Evolutionary conservation across 2,329 filamentous ascomycete genomes (phyloP).

Genomic region (Pseudocercospora vitis): DNA sequence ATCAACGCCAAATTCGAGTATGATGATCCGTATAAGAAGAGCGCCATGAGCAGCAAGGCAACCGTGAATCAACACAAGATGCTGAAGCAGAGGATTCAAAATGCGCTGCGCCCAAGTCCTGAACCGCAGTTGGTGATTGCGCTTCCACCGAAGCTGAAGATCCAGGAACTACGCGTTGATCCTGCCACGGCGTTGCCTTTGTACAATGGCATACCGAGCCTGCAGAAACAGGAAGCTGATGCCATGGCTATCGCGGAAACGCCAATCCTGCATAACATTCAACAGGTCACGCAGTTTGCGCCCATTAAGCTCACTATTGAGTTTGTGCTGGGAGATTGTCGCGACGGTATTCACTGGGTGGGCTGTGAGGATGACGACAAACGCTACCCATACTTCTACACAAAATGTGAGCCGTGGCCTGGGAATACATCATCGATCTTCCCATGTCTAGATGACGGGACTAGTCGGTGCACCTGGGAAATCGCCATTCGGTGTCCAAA

Average conservation of each 20-base stretch:
- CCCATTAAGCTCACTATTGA: conserved; percentile 69
- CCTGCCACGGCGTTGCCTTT: conserved; percentile 27
- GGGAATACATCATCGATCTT: conserved; percentile 85
- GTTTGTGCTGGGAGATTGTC: conserved; percentile 71
- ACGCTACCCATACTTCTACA: conserved; percentile 89
- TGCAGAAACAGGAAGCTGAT: conserved; percentile 37
- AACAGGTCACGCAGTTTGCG: conserved; percentile 50
- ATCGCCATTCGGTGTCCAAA: conserved; percentile 82
- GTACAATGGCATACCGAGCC: conserved; percentile 47
- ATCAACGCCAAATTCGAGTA: conserved; percentile 44
- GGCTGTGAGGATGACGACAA: conserved; percentile 76
- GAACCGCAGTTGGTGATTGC: conserved; percentile 60
- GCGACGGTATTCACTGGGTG: conserved; percentile 89
- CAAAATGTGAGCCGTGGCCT: conserved; percentile 73
- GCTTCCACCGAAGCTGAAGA: conserved; percentile 61
- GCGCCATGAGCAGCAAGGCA: conserved; percentile 62
- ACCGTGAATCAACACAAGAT: conserved; percentile 75
- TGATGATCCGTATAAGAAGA: conserved; percentile 66
- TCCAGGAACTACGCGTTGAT: conserved; percentile 59
- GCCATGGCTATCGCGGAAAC: conserved; percentile 36
- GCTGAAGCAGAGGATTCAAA: conserved; percentile 66
- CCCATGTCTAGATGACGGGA: conserved; percentile 85
- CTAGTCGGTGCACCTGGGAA: conserved; percentile 80
- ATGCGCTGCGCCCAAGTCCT: conserved; percentile 52
- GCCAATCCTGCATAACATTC: conserved; percentile 29